phyloP scores from a whole-genome alignment of 108 stramenopile species.

The Conticribra weissflogii region DNA sequence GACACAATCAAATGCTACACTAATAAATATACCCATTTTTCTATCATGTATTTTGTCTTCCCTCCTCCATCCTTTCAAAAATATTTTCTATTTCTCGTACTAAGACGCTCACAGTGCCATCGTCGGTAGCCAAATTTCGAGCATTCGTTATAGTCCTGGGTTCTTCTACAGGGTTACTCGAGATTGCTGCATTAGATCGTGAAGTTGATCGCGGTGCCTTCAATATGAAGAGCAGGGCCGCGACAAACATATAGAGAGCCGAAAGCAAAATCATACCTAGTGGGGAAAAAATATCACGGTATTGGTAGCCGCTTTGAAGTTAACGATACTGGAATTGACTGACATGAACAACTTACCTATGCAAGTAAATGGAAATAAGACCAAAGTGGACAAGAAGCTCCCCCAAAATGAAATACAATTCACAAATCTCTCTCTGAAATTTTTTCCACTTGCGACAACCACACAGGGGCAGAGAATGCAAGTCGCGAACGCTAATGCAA shows the following conservation, averaged over 20 bases:
- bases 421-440: constrained; percentile 46
- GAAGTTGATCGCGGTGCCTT: constrained; percentile 1
- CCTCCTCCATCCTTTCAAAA: constrained; percentile 38
- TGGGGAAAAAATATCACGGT: neutral
- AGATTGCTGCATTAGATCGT: neutral
- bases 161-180: neutral
- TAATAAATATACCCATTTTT: no score
- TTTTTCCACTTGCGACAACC: constrained; percentile 13
- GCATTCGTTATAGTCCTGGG: neutral
- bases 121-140: neutral
- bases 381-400: constrained; percentile 50
- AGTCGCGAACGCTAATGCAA: constrained; percentile 47
- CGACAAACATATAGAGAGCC: constrained; percentile 28
- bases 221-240: constrained; percentile 8
- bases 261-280: constrained; percentile 16
- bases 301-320: no score
- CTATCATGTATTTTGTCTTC: constrained; percentile 3
- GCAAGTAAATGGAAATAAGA: constrained; percentile 48
- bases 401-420: constrained; percentile 68
- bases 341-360: constrained; percentile 14
- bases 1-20: no score
- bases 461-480: constrained; percentile 54
- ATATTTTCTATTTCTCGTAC: constrained; percentile 30
- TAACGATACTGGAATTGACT: constrained; percentile 5
- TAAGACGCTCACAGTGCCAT: neutral